Base-by-base conservation (phyloP, 352 stramenopile genomes). In the Globisporangium spiculum region DNA sequence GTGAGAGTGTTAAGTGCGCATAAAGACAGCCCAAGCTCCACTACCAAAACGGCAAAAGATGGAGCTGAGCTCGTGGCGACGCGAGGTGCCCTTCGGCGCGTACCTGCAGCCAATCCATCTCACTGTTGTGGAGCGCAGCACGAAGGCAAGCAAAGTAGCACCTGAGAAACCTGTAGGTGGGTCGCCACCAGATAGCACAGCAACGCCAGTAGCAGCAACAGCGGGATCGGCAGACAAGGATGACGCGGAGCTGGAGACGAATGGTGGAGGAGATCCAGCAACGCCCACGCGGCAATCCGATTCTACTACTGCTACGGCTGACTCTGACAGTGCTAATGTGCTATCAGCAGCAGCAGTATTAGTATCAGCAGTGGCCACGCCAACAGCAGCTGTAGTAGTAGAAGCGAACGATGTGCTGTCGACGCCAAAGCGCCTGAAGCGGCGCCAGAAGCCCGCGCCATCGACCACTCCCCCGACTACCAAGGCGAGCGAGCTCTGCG, bases 71-170 rank as follows among this genome's bases (percentile, higher is more conserved):
- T 61, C 56, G 9, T 48, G 56, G 56, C 30, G 32, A n/a, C 56
- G 56, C 20, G 56, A 61, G 32, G 56, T 61, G 38, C 26, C 78
- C 56, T 80, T 80, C 73, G 80, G 80, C 66, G 63, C 59, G 27
- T 77, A 80, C 61, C 46, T 88, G 27, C 80, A 85, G 71, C 73
- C 75, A 10, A 86, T 88, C 24, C 80, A 75, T 14, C 71, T 88
- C 4, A 59, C 75, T 14, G 58, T 86, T 5, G 36, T 10, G 2
- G 53, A 12, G 9, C 18, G 12, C 26, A 70, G 48, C 26, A n/a
- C n/a, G 2, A 61, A 48, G 20, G 20, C 20, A 16, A 20, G 27
- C 22, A 57, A 46, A 14, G 2, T 20, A 7, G 3, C 57, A 20
- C 4, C 57, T n/a, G 8, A 0, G 2, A 2, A 18, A 58, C 34